Conservation (phyloP, 2,329 filamentous ascomycete species). For the Xylogone sp. region DNA sequence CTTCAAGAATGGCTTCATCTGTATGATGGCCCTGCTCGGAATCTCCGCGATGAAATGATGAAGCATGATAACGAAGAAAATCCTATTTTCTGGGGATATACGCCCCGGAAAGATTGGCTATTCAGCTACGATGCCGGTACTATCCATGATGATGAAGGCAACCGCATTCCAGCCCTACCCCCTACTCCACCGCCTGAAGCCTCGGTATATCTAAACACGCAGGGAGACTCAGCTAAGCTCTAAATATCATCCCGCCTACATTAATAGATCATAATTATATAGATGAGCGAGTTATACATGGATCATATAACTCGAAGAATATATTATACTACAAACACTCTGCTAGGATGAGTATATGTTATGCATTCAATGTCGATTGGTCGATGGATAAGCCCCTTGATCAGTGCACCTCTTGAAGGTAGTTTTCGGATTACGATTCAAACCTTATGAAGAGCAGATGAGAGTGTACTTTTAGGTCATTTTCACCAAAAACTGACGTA, state of each 20-base stretch:
- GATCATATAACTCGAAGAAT: no score
- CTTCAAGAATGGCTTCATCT: constrained; percentile 1
- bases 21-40: background rate
- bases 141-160: constrained; percentile 22
- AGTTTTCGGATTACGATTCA: no score
- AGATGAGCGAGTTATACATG: no score
- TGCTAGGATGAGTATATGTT: no score
- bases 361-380: no score
- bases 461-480: no score
- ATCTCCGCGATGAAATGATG: background rate
- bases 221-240: background rate
- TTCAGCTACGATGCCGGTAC: background rate
- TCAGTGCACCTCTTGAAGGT: no score
- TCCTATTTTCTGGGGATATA: background rate
- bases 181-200: background rate
- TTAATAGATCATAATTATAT: no score
- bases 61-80: background rate
- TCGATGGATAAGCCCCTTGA: no score
- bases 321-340: no score
- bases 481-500: no score
- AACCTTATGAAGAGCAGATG: no score
- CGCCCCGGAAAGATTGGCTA: background rate
- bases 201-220: background rate
- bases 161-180: background rate
- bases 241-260: background rate